Base-by-base conservation (phyloP, 306 rosid species). In the Quercus wislizeni region DNA sequence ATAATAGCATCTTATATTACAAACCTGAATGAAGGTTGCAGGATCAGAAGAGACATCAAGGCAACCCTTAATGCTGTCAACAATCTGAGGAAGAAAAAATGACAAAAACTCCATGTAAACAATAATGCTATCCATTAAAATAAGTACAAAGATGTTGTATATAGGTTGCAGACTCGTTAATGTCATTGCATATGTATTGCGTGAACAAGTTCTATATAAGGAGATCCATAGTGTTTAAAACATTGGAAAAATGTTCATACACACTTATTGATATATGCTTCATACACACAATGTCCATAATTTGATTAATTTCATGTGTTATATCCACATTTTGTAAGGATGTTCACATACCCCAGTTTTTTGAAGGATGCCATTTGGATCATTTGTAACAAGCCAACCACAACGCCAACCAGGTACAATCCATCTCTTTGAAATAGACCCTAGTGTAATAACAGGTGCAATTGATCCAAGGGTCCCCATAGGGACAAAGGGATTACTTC, bases 401-500 rank as follows among this genome's bases (percentile, higher is more conserved):
- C 85, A 76, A 61, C 91, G 76, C 91, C 91, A 88, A 35, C 91
- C 89, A 6, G 91, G 91, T 27, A 84, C 81, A 13, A 46, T 2
- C 84, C 82, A 88, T 56, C 82, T 80, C 89, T 85, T 88, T 25
- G 91, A 88, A 35, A 88, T 57, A 73, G 89, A 85, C 30, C 91
- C 89, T 12, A 88, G 84, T 31, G 91, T 88, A 11, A 88, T 27
- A 33, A 88, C 87, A 2, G 91, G 91, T 4, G 56, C 87, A 73
- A 78, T 46, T 6, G 87, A 83, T 65, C 85, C 89, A 73, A 82
- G 83, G 69, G 17, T 56, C 4, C 75, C 89, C 90, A 87, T 81
- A 0, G 90, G 84, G n/a, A 87, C 84, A 81, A 83, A 87, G 11
- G 86, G 82, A 18, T 80, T 83, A 0, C 28, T 71, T 43, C 91